These are phyloP conservation scores for Chaetothyriales sp. DNA, from an alignment of 2,329 filamentous ascomycete genomes.

Conservation along the genomic window DNA sequence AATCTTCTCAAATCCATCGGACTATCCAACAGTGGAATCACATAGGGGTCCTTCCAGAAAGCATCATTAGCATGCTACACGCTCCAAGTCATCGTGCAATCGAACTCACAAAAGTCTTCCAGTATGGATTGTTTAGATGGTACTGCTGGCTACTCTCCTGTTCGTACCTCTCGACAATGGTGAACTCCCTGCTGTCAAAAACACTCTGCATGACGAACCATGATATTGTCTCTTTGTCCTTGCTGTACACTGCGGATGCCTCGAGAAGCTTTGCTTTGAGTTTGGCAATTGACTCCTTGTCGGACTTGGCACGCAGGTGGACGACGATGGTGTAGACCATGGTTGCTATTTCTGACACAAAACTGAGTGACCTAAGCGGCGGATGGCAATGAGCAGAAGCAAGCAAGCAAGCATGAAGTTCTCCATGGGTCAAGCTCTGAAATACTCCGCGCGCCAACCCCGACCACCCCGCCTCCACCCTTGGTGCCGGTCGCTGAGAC, in stretches of 20 bases:
- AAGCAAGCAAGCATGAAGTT: background rate
- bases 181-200: slow-evolving; percentile 55
- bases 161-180: slow-evolving; percentile 60
- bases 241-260: slow-evolving; percentile 57
- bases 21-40: slow-evolving; percentile 52
- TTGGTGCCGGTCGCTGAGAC: too few relatives aligned
- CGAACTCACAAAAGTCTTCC: slow-evolving; percentile 50
- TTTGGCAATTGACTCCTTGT: slow-evolving; percentile 50
- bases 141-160: slow-evolving; percentile 52
- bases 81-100: background rate
- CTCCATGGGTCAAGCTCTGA: background rate
- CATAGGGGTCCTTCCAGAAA: slow-evolving; percentile 19
- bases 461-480: too few relatives aligned
- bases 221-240: slow-evolving; percentile 55
- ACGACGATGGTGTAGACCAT: slow-evolving; percentile 19
- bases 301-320: slow-evolving; percentile 52
- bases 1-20: slow-evolving; percentile 56
- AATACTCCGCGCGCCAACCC: too few relatives aligned
- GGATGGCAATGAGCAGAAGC: background rate
- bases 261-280: slow-evolving; percentile 60
- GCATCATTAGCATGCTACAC: background rate
- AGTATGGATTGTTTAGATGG: slow-evolving; percentile 56
- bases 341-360: background rate
- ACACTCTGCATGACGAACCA: slow-evolving; percentile 71
- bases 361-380: background rate